Percentiles rank a stretch among this genome's conserved stretches.
phyloP scores from a whole-genome alignment of 169 alveolate genomes.

The Amoebophrya sp. region DNA sequence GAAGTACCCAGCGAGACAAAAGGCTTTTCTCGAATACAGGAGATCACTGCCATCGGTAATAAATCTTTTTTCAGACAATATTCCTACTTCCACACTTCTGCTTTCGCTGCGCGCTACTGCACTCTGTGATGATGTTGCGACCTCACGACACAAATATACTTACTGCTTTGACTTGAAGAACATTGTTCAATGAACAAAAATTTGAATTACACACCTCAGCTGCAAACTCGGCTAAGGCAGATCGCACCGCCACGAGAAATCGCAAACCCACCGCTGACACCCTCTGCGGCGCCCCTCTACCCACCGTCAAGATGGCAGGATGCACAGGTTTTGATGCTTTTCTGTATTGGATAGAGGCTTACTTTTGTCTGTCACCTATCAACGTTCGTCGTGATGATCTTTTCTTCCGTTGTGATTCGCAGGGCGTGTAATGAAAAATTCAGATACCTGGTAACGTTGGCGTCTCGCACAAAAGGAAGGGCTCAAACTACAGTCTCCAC shows the following conservation, averaged over 20 bases:
- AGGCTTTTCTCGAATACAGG: not conserved
- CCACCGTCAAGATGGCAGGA: conserved; percentile 8
- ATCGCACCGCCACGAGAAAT: not conserved
- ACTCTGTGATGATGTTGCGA: not conserved
- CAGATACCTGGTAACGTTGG: not conserved
- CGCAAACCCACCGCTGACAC: not conserved
- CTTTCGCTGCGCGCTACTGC: too few species aligned
- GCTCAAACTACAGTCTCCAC: not conserved
- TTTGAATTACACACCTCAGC: not conserved
- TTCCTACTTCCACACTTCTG: too few species aligned
- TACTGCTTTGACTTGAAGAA: not conserved
- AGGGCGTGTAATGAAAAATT: too few species aligned
- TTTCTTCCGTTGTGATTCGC: not conserved
- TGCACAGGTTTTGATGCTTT: not conserved
- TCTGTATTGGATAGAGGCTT: too few species aligned
- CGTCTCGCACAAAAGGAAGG: not conserved
- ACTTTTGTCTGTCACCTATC: not conserved
- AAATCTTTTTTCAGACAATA: not conserved
- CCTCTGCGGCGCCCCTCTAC: not conserved
- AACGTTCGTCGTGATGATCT: not conserved
- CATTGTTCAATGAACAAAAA: not conserved
- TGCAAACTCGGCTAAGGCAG: not conserved
- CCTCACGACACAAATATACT: too few species aligned
- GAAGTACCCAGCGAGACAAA: conserved; percentile 9
- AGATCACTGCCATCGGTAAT: conserved; percentile 3